A percentile compares a stretch with the other conserved stretches of the same genome.
Evolutionary conservation across 2,329 filamentous ascomycete species (phyloP).

Genomic region (Fusarium domesticum): DNA sequence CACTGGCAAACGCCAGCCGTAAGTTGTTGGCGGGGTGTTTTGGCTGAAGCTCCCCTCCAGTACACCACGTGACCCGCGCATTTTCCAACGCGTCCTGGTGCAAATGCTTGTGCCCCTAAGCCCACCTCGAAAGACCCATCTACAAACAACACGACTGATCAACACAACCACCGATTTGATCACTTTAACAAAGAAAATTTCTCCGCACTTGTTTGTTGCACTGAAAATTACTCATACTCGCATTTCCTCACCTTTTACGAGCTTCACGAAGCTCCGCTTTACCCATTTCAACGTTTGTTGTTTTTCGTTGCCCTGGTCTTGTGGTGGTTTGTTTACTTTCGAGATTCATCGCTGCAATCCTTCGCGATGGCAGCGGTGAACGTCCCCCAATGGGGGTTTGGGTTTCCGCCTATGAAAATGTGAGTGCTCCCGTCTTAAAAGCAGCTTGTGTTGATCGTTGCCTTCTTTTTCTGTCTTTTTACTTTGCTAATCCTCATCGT

Average conservation of each 20-base stretch:
- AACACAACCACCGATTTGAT: slow-evolving; percentile 1
- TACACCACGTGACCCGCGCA: not conserved
- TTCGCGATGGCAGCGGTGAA: slow-evolving; percentile 25
- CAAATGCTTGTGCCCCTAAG: not conserved
- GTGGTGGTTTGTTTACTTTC: slow-evolving; percentile 30
- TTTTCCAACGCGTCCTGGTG: not conserved
- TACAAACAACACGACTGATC: not conserved
- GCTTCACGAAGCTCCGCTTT: slow-evolving; percentile 11
- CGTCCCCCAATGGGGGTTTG: slow-evolving; percentile 25
- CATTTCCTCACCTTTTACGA: slow-evolving; percentile 1
- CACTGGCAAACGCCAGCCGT: not conserved
- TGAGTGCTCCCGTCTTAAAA: slow-evolving; percentile 6
- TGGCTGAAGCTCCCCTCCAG: not conserved
- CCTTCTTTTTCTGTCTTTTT: not conserved
- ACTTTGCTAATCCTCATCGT: slow-evolving; percentile 18
- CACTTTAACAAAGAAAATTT: slow-evolving; percentile 4
- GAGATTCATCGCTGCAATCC: slow-evolving; percentile 18
- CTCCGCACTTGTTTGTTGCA: slow-evolving; percentile 2
- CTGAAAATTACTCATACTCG: slow-evolving; percentile 2
- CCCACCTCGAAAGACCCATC: not conserved
- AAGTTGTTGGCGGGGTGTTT: not conserved
- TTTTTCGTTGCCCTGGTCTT: slow-evolving; percentile 18
- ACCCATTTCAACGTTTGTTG: not conserved
- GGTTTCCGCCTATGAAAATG: slow-evolving; percentile 20
- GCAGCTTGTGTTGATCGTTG: too few relatives aligned